Base-by-base conservation (phyloP, 2,329 filamentous ascomycete genomes). In the Fusarium euwallaceae region DNA sequence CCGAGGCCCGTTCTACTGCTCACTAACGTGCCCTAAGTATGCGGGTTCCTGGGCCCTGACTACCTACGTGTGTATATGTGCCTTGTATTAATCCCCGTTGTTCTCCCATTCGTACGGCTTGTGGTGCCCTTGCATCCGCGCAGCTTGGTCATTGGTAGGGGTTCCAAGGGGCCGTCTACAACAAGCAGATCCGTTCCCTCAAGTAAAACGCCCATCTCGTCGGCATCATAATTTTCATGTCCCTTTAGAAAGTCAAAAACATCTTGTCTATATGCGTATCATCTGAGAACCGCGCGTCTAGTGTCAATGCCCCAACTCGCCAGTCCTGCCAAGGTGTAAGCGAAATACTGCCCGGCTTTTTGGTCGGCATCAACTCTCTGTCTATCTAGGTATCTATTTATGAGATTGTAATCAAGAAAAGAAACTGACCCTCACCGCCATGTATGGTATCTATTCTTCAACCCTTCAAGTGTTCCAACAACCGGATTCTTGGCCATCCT, bases 401-500 rank as follows among this genome's bases (percentile, higher is more conserved):
- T 71, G 27, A 32, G 17, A 34, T 34, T 34, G 32, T 34, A 55
- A 60, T 34, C 63, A 63, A 37, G 64, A 66, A 61, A 65, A 65
- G 34, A 37, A 64, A 64, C 60, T 29, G 14, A 43, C 41, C 39
- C 63, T 60, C 68, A 68, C 61, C 66, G 51, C 68, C 24, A 32
- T 71, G 41, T 32, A 67, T 77, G 70, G 73, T 74, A 76, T 78
- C 67, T 71, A 71, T n/a, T 73, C 60, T 59, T 55, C 58, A 39
- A 22, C 61, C 34, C 20, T 69, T 29, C 48, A 63, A 53, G 16
- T 41, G 59, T 22, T 16, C 36, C 17, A 10, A 22, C 20, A 29
- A 36, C 22, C n/a, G 48, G 32, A 24, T 29, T 20, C 29, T 39
- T 14, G 62, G 20, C 53, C 20, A 37, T 58, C 37, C 39, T 36